phyloP scores from a whole-genome alignment of 1,284 basidiomycete species.

The Sporisorium graminicola region DNA sequence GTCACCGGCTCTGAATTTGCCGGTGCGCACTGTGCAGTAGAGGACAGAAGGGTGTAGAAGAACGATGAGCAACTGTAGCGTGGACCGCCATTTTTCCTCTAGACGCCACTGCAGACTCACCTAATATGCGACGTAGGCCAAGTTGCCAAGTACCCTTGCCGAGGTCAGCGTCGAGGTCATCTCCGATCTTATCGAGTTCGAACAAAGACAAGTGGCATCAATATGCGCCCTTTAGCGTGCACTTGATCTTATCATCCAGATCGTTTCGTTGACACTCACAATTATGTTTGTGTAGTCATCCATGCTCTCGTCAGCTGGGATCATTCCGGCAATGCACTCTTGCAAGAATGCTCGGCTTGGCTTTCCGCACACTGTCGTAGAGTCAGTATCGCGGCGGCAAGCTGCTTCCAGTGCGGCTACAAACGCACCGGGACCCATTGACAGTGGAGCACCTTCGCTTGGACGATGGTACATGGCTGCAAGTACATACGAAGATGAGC shows the following conservation, averaged over 20 bases:
- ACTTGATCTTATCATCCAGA: not conserved
- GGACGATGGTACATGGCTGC: constrained; percentile 50
- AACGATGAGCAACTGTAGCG: not conserved
- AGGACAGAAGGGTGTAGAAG: not conserved
- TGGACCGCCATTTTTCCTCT: not conserved
- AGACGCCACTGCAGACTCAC: constrained; percentile 13
- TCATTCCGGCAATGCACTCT: constrained; percentile 47
- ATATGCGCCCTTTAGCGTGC: too few species aligned
- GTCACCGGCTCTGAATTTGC: constrained; percentile 36
- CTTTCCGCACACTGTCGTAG: constrained; percentile 40
- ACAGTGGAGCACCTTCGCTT: constrained; percentile 26
- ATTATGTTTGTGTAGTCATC: constrained; percentile 36
- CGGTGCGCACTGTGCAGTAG: constrained; percentile 32
- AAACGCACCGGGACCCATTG: constrained; percentile 46
- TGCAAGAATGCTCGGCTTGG: constrained; percentile 36
- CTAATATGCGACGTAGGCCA: constrained; percentile 39
- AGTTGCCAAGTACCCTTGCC: constrained; percentile 45
- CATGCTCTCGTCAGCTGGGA: constrained; percentile 7
- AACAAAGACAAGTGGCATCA: not conserved
- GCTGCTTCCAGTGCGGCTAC: constrained; percentile 40
- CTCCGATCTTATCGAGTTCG: constrained; percentile 34
- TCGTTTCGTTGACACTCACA: constrained; percentile 18
- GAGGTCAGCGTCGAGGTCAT: constrained; percentile 46
- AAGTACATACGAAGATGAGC: not conserved
- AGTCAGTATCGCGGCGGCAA: constrained; percentile 9